Evolutionary conservation across 495 filamentous ascomycete genomes (phyloP), one percentile per base, ranked within the genome.

Genomic region (Terfezia boudieri): DNA sequence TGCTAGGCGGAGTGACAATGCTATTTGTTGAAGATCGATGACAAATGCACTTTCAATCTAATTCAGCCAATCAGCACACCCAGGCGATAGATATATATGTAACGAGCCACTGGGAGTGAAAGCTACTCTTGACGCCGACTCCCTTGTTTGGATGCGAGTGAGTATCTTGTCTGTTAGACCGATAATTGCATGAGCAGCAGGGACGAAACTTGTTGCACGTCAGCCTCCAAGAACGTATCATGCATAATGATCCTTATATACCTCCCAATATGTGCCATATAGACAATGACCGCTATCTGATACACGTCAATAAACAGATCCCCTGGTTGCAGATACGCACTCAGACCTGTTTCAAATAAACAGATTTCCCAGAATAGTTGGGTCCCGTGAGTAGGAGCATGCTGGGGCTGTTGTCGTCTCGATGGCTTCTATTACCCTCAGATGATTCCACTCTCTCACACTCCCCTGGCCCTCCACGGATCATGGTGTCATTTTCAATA

Each of bases 341-440:
- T 32, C 4, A 32, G 12, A 46, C 78, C 64, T 94, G 90, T 66
- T 92, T 96, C 68, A 98, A 79, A 67, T 94, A 94, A 35, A 96
- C 77, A 62, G 86, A 94, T 64, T 96, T 96, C 8, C 90, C 92
- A 0, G 90, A 95, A 68, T 86, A 93, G 60, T 98, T 96, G 37
- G 90, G 88, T 1, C 90, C 90, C 0, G 90, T 96, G 61, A 96
- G 63, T 8, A 96, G 67, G 2, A 95, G 63, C 74, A 88, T 85
- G 56, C 79, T 87, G 6, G 85, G 81, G 38, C 61, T 59, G 53
- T 61, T 49, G 12, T 57, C 50, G 17, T 62, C 53, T 10, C 16
- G 23, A 36, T 62, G 60, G 10, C 54, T 55, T 9, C 62, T 63
- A 2, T 20, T 20, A 14, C 41, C 17, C 41, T 14, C 41, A 20